Percentiles rank a stretch among this genome's conserved stretches.
Evolutionary conservation across 805 yeast species (phyloP).

Genomic region (Candida michaelii): DNA sequence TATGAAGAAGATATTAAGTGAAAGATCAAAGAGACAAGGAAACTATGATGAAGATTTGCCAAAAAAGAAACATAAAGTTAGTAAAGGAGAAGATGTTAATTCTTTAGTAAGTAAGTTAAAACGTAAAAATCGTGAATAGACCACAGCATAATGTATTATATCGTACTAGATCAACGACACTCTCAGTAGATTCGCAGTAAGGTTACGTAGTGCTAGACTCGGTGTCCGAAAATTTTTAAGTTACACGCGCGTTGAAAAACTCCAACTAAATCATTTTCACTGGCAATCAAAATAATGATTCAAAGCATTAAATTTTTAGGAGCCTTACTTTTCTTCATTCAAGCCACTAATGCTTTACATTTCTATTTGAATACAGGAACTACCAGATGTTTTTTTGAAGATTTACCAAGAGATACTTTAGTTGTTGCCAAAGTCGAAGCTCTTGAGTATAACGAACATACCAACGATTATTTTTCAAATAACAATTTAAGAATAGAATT

Average conservation of each 20-base stretch:
- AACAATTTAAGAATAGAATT: conserved; percentile 60
- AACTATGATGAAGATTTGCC: conserved; percentile 1
- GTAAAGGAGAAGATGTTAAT: conserved; percentile 10
- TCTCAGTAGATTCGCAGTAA: no score
- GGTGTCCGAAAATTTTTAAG: not conserved
- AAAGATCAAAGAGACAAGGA: conserved; percentile 51
- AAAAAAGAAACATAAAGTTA: conserved; percentile 8
- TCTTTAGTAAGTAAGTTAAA: conserved; percentile 53
- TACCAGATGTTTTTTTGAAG: conserved; percentile 81
- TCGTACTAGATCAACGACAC: not conserved
- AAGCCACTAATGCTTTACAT: conserved; percentile 54
- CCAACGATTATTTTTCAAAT: conserved; percentile 50
- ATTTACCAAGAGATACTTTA: conserved; percentile 71
- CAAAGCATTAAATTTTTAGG: conserved; percentile 7
- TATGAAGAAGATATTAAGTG: conserved; percentile 79
- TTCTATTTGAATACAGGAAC: conserved; percentile 77
- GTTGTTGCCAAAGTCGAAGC: conserved; percentile 77
- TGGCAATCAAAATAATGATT: not conserved
- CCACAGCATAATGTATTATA: not conserved
- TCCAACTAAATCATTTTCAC: conserved; percentile 1
- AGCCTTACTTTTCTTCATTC: conserved; percentile 15
- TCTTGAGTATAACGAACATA: conserved; percentile 52
- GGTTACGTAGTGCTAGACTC: not conserved
- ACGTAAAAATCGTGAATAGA: conserved; percentile 30
- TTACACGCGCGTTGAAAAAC: conserved; percentile 10